These are phyloP conservation scores for Elongisporangium prolatum DNA, from an alignment of 352 stramenopile genomes.

Conservation along the genomic window DNA sequence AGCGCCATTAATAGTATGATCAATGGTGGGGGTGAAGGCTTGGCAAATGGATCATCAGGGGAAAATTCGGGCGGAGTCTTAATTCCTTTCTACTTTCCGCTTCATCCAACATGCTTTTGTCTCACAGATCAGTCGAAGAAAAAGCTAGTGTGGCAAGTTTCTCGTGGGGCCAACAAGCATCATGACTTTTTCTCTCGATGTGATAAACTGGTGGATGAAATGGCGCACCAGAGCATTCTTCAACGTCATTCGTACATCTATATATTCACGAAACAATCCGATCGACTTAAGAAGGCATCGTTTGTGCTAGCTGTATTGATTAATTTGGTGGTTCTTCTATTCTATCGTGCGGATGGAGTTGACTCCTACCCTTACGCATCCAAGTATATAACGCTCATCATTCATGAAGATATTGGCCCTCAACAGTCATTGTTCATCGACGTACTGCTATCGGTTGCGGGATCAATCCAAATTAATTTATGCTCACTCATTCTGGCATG, in stretches of 20 bases:
- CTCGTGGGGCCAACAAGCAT: slow-evolving; percentile 51
- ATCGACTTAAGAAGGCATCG: slow-evolving; percentile 44
- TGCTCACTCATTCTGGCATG: slow-evolving; percentile 46
- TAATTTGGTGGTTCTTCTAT: slow-evolving; percentile 56
- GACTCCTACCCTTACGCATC: slow-evolving; percentile 47
- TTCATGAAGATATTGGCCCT: slow-evolving; percentile 5
- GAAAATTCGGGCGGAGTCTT: slow-evolving; percentile 8
- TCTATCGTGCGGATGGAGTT: slow-evolving; percentile 51
- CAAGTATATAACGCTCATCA: slow-evolving; percentile 30
- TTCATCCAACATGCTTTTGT: slow-evolving; percentile 75
- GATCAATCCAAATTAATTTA: slow-evolving; percentile 45
- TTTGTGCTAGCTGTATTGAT: slow-evolving; percentile 48
- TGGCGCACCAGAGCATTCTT: slow-evolving; percentile 58
- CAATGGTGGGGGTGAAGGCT: not conserved
- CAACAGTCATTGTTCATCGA: slow-evolving; percentile 29
- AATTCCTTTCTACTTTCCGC: slow-evolving; percentile 67
- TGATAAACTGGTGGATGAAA: slow-evolving; percentile 69
- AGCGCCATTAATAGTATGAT: not conserved
- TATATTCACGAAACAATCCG: slow-evolving; percentile 30
- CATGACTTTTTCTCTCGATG: slow-evolving; percentile 61
- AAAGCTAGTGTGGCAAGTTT: slow-evolving; percentile 64
- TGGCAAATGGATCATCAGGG: not conserved
- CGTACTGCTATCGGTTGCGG: slow-evolving; percentile 30
- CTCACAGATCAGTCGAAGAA: slow-evolving; percentile 69
- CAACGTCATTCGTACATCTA: slow-evolving; percentile 26